phyloP scores from a whole-genome alignment of 257 asterid genomes.

The Petunia axillaris region DNA sequence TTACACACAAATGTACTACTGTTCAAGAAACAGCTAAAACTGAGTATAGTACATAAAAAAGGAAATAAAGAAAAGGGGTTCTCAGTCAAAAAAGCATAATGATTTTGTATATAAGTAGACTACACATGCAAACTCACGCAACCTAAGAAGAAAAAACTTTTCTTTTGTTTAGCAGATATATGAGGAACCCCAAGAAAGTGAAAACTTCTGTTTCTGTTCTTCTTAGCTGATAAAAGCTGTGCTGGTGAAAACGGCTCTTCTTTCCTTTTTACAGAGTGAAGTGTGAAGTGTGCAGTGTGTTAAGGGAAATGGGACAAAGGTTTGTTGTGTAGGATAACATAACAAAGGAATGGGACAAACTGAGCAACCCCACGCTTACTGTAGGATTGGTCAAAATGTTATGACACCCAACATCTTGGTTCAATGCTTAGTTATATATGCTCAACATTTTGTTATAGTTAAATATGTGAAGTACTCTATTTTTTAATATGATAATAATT shows the following conservation, averaged over 20 bases:
- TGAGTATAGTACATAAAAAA: conserved; percentile 44
- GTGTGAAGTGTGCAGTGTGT: conserved; percentile 28
- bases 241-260: conserved; percentile 66
- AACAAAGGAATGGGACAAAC: conserved; percentile 32
- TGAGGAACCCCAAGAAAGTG: conserved; percentile 39
- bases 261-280: conserved; percentile 35
- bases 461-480: not conserved
- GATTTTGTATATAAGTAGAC: conserved; percentile 20
- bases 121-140: conserved; percentile 21
- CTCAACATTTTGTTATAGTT: not conserved
- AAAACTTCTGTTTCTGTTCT: conserved; percentile 23
- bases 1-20: conserved; percentile 39
- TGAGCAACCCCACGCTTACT: conserved; percentile 28
- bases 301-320: conserved; percentile 20
- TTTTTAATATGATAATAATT: not conserved
- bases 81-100: conserved; percentile 42
- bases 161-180: not conserved
- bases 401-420: conserved; percentile 17
- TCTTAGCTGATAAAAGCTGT: conserved; percentile 33
- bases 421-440: not conserved
- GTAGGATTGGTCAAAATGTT: conserved; percentile 30
- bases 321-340: conserved; percentile 40
- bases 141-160: conserved; percentile 9
- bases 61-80: conserved; percentile 40
- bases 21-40: conserved; percentile 46